A percentile compares a stretch with the other conserved stretches of the same genome.
phyloP scores from a whole-genome alignment of 2,329 filamentous ascomycete species.

The Microascus cirrosus region DNA sequence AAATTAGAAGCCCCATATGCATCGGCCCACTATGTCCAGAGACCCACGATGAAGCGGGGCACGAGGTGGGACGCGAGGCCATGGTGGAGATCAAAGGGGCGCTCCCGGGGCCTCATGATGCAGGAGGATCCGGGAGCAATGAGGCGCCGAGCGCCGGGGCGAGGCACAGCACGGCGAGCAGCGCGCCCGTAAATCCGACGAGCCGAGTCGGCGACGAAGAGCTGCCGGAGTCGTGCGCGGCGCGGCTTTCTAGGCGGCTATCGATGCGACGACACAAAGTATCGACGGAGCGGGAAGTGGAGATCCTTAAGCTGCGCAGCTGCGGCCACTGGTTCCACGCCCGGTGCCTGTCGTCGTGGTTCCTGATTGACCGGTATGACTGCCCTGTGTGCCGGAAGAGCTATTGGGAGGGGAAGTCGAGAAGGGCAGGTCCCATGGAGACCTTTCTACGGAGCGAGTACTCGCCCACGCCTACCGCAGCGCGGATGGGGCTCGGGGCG shows the following conservation, averaged over 20 bases:
- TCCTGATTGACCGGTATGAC: slow-evolving; percentile 20
- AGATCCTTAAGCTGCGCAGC: slow-evolving; percentile 22
- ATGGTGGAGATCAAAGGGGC: slow-evolving; percentile 7
- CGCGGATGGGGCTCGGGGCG: neutral
- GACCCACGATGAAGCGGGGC: neutral
- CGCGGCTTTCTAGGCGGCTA: neutral
- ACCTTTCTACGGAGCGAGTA: neutral
- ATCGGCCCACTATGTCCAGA: slow-evolving; percentile 15
- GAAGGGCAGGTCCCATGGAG: neutral
- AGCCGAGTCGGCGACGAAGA: neutral
- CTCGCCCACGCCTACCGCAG: neutral
- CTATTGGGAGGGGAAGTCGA: slow-evolving; percentile 16
- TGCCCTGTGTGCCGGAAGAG: slow-evolving; percentile 25
- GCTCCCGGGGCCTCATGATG: neutral
- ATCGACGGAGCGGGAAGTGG: slow-evolving; percentile 11
- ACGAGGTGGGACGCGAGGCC: neutral
- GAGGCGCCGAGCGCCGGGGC: neutral
- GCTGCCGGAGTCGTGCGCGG: neutral
- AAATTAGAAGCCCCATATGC: slow-evolving; percentile 17
- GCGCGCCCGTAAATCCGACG: neutral
- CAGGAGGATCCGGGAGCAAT: neutral
- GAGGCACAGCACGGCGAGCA: neutral
- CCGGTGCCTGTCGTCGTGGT: slow-evolving; percentile 26
- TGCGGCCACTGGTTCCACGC: slow-evolving; percentile 28
- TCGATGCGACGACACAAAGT: neutral